phyloP scores from a whole-genome alignment of 176 grass and related monocot genomes.

The Panicum miliaceum region DNA sequence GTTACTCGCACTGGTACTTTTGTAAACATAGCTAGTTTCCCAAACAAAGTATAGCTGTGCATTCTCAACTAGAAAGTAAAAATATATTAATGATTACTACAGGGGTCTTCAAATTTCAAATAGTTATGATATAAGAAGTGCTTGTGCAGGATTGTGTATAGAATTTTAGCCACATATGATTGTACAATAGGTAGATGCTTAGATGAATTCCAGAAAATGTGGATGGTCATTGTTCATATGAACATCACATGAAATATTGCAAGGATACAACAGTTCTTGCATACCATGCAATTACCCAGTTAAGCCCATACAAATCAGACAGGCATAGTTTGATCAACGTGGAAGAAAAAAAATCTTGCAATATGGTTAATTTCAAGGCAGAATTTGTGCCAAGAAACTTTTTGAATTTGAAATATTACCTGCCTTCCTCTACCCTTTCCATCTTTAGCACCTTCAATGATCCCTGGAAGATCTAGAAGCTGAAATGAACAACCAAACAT shows the following conservation, averaged over 20 bases:
- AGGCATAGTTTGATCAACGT: background rate
- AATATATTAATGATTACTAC: background rate
- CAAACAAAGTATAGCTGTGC: background rate
- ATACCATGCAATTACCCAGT: background rate
- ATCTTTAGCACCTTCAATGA: conserved; percentile 99
- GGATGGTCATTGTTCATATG: background rate
- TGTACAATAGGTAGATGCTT: background rate
- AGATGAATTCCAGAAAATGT: background rate
- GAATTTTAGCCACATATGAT: background rate
- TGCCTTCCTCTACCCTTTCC: conserved; percentile 99
- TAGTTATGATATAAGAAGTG: background rate
- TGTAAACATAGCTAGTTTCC: background rate
- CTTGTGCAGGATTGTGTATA: background rate
- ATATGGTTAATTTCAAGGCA: background rate
- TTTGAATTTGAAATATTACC: conserved; percentile 46
- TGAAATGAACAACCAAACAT: conserved; percentile 38
- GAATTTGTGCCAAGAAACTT: background rate
- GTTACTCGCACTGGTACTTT: background rate
- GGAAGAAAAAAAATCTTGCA: background rate
- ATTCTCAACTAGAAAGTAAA: background rate
- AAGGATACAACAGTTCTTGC: background rate
- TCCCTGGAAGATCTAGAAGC: conserved; percentile 96
- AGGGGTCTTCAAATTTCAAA: background rate
- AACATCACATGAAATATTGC: background rate
- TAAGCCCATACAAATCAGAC: background rate